Evolutionary conservation across 345 rosid genomes (phyloP), one percentile per base, ranked within the genome.

Genomic region (Microthlaspi erraticum): DNA sequence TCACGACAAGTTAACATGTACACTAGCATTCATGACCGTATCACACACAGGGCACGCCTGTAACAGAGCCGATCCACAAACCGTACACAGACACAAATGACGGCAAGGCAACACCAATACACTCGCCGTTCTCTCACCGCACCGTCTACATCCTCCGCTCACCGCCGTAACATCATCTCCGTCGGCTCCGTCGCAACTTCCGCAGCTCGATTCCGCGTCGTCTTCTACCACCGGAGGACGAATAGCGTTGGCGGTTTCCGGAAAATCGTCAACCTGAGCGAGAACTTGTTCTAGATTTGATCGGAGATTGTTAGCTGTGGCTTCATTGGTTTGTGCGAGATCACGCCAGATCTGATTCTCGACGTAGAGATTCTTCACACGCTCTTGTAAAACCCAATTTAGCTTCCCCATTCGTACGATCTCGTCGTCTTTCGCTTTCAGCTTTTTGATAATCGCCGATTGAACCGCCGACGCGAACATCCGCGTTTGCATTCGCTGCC

Each of bases 41-140:
- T 83, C 56, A 63, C 92, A 87, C 6, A 77, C 81, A 57, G 87
- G 89, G 66, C 85, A 82, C 41, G 77, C 64, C 14, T 79, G 82
- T 33, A 71, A 73, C 55, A 80, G 43, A 58, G 64, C 75, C 80
- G 87, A 86, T 66, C 92, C 89, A 73, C 96, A 83, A 23, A 79
- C 68, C 48, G 93, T 56, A 76, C 96, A 89, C 37, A 92, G 75
- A 83, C 98, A 87, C 43, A 92, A 82, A 76, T 92, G 98, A 71
- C 94, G 79, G 73, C 98, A 92, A 48, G 98, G 96, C 73, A 92
- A 64, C 76, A 92, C 70, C 90, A 92, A 45, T 67, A 92, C 98
- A 53, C 88, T 78, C 19, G 92, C 72, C 38, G 81, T 90, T 66
- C 61, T 71, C 61, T 81, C 83, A 70, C 93, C 86, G 68, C 98